These are phyloP conservation scores for Trichoderma sp. DNA, from an alignment of 2,329 filamentous ascomycete genomes.

Conservation along the genomic window DNA sequence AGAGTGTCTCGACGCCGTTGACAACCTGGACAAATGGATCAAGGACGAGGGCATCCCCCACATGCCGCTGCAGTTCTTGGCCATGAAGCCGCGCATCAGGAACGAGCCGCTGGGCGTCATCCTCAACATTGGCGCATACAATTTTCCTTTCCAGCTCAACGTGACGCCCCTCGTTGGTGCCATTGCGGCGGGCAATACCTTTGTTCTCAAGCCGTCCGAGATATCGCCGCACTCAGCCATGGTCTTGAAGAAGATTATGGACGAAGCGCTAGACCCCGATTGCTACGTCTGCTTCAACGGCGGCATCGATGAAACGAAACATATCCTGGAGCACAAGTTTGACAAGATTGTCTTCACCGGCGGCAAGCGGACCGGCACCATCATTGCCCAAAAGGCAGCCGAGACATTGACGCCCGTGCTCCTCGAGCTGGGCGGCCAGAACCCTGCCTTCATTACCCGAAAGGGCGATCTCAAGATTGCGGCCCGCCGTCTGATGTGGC, in stretches of 20 bases:
- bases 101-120: conserved; percentile 85
- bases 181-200: conserved; percentile 88
- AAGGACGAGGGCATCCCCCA: conserved; percentile 75
- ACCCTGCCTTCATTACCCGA: conserved; percentile 88
- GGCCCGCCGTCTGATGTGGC: conserved; percentile 82
- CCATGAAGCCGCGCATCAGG: conserved; percentile 71
- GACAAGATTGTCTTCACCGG: conserved; percentile 99
- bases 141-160: conserved; percentile 83
- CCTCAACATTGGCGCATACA: conserved; percentile 88
- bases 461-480: conserved; percentile 76
- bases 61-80: conserved; percentile 64
- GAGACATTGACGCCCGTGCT: conserved; percentile 82
- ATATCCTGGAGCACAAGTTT: conserved; percentile 84
- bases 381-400: conserved; percentile 86
- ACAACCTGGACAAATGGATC: conserved; percentile 76
- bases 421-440: conserved; percentile 86
- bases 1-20: conserved; percentile 75
- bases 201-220: conserved; percentile 88
- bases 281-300: conserved; percentile 81
- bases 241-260: conserved; percentile 75
- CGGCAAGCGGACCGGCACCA: conserved; percentile 71
- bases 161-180: conserved; percentile 80
- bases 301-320: conserved; percentile 73
- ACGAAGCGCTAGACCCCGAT: conserved; percentile 70
- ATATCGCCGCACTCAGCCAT: conserved; percentile 71